These are phyloP conservation scores for Salix udensis DNA, from an alignment of 345 rosid species.

Conservation along the genomic window DNA sequence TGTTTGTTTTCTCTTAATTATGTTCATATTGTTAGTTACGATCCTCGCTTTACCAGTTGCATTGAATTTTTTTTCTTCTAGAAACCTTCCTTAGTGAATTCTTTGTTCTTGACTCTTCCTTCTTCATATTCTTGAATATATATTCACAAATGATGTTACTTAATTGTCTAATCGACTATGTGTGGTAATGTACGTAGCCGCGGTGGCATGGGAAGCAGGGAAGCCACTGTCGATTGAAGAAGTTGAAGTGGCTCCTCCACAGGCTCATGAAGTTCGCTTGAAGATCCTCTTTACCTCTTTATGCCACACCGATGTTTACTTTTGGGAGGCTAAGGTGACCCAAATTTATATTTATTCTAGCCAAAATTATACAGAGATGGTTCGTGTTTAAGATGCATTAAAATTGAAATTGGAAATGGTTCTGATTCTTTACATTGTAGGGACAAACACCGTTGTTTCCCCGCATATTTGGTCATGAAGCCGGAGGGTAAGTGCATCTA, in stretches of 20 bases:
- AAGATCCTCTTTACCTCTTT: slow-evolving; percentile 76
- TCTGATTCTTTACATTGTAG: slow-evolving; percentile 22
- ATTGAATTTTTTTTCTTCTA: too few species aligned
- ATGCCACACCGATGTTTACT: slow-evolving; percentile 89
- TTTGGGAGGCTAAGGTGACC: slow-evolving; percentile 91
- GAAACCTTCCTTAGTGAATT: too few species aligned
- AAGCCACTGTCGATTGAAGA: slow-evolving; percentile 81
- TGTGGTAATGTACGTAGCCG: slow-evolving; percentile 40
- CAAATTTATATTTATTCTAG: not conserved
- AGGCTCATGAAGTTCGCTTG: slow-evolving; percentile 71
- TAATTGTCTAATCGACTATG: too few species aligned
- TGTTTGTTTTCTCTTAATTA: too few species aligned
- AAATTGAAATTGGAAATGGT: slow-evolving; percentile 2
- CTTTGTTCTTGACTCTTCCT: not conserved
- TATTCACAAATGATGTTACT: too few species aligned
- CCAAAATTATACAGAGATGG: too few species aligned
- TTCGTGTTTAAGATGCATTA: not conserved
- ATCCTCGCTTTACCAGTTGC: not conserved
- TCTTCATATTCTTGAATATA: not conserved
- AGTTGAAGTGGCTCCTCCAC: slow-evolving; percentile 89
- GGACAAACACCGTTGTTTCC: slow-evolving; percentile 78
- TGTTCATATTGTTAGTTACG: too few species aligned
- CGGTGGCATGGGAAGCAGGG: slow-evolving; percentile 91
- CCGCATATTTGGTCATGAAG: slow-evolving; percentile 81
- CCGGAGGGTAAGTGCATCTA: slow-evolving; percentile 53